Conservation (phyloP, 1,139 yeast species). For the Pneumocystis murina region DNA sequence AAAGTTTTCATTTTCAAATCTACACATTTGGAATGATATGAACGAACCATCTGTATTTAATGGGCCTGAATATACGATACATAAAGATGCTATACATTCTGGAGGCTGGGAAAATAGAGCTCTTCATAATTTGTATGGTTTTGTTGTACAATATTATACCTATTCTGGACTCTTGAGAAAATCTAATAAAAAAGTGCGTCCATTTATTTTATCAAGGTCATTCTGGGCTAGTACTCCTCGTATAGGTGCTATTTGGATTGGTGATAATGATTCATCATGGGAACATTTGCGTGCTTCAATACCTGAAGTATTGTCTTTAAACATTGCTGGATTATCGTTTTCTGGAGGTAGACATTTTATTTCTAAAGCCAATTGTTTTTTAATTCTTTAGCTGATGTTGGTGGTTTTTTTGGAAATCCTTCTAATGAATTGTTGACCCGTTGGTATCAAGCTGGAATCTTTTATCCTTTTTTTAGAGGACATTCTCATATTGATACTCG, state of each 20-base stretch:
- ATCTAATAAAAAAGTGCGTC: constrained; percentile 41
- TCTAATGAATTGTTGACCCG: constrained; percentile 61
- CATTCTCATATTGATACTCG: constrained; percentile 91
- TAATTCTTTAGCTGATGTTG: constrained; percentile 54
- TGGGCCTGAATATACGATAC: constrained; percentile 88
- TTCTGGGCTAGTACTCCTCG: constrained; percentile 85
- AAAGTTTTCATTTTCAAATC: constrained; percentile 41
- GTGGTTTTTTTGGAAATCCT: constrained; percentile 92
- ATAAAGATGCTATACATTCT: constrained; percentile 61
- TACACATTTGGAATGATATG: constrained; percentile 95
- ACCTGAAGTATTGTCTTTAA: constrained; percentile 75
- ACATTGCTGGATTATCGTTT: constrained; percentile 79
- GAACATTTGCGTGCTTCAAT: constrained; percentile 63
- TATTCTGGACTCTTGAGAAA: constrained; percentile 47
- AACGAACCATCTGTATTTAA: constrained; percentile 89
- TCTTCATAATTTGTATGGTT: constrained; percentile 71
- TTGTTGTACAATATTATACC: constrained; percentile 68
- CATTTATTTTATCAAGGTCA: constrained; percentile 79
- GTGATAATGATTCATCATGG: constrained; percentile 92
- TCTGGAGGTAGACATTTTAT: constrained; percentile 34
- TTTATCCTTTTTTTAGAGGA: constrained; percentile 92
- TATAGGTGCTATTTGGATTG: constrained; percentile 93
- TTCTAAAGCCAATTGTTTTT: background rate
- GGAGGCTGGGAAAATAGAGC: constrained; percentile 86
- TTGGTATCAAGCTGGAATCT: constrained; percentile 92